These are phyloP conservation scores for Kwoniella europaea DNA, from an alignment of 768 basidiomycete species.

Conservation along the genomic window DNA sequence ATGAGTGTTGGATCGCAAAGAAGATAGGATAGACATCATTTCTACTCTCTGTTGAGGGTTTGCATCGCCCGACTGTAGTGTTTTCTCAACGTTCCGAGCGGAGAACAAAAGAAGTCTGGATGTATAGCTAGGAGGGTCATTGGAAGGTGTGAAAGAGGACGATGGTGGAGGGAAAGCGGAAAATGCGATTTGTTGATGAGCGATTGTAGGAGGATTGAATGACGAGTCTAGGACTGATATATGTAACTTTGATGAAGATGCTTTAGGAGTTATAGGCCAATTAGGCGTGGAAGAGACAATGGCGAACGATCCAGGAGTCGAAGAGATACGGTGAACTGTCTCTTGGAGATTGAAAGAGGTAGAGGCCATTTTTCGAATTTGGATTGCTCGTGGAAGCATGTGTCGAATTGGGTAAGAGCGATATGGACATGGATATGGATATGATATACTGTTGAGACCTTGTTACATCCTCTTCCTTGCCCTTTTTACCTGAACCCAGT, in stretches of 20 bases:
- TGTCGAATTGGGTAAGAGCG: too few species aligned
- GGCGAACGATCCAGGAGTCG: slow-evolving; percentile 17
- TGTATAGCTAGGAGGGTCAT: slow-evolving; percentile 62
- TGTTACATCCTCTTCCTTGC: too few species aligned
- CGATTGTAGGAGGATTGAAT: slow-evolving; percentile 87
- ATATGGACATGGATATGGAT: too few species aligned
- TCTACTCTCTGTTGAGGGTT: slow-evolving; percentile 77
- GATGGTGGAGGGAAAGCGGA: slow-evolving; percentile 34
- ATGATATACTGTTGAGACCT: too few species aligned
- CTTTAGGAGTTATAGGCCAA: slow-evolving; percentile 6
- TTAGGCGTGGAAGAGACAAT: slow-evolving; percentile 10
- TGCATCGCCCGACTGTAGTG: slow-evolving; percentile 71
- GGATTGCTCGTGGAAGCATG: too few species aligned
- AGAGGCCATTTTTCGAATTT: background rate
- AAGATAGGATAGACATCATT: slow-evolving; percentile 79
- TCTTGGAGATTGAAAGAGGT: background rate
- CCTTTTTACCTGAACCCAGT: too few species aligned
- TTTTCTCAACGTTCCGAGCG: slow-evolving; percentile 84
- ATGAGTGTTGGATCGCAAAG: slow-evolving; percentile 49
- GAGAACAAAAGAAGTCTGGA: slow-evolving; percentile 80
- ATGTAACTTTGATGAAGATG: slow-evolving; percentile 54
- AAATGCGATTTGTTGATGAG: slow-evolving; percentile 75
- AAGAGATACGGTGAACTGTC: slow-evolving; percentile 14
- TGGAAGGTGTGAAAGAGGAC: background rate
- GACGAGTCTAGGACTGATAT: slow-evolving; percentile 86